These are phyloP conservation scores for Trebouxia sp. DNA, from an alignment of 139 green algal species.

Conservation along the genomic window DNA sequence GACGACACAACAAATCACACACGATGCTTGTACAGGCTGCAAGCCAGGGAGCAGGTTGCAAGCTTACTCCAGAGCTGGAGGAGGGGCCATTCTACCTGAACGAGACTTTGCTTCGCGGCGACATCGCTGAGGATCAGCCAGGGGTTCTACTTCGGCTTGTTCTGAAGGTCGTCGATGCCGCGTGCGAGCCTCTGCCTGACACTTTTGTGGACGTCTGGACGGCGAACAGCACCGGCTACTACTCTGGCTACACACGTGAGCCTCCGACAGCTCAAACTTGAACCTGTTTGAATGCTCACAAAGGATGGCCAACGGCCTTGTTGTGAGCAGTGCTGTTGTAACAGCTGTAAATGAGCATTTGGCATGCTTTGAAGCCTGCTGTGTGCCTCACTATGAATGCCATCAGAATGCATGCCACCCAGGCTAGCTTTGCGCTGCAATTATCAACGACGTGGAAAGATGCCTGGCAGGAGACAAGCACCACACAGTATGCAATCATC, in stretches of 20 bases:
- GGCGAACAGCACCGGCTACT: conserved; percentile 17
- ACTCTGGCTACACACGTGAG: conserved; percentile 2
- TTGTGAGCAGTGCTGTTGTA: background rate
- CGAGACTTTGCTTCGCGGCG: background rate
- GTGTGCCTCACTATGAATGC: no score
- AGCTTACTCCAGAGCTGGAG: conserved; percentile 2
- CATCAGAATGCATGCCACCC: no score
- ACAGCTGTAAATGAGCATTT: no score
- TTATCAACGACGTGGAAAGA: no score
- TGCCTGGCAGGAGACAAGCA: no score
- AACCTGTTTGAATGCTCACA: background rate
- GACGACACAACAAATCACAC: no score
- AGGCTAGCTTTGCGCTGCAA: no score
- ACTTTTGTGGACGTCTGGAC: conserved; percentile 28
- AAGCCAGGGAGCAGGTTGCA: background rate
- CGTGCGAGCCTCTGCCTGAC: background rate
- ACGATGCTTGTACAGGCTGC: background rate
- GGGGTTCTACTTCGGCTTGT: background rate
- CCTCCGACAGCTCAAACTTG: no score
- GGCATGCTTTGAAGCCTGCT: no score
- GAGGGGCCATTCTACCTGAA: conserved; percentile 24
- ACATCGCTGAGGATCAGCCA: conserved; percentile 24
- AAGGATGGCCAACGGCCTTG: background rate
- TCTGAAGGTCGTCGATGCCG: conserved; percentile 11
- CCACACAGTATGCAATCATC: no score